Conservation (phyloP, 1,284 basidiomycete species). For the Cryptococcus hybrid region DNA sequence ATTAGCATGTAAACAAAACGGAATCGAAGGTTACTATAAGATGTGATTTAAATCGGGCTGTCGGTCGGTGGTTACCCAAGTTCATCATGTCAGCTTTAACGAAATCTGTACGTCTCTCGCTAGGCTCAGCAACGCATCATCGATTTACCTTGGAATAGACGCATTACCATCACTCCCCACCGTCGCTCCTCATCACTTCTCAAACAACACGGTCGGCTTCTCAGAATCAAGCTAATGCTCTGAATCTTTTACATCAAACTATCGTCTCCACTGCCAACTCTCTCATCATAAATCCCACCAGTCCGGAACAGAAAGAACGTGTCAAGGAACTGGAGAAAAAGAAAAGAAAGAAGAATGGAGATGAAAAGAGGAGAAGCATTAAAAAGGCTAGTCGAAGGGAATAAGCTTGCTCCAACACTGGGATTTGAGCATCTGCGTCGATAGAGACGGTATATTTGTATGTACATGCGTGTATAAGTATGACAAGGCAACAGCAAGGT, state of each 20-base stretch:
- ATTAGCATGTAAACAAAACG: constrained; percentile 50
- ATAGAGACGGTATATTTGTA: neutral
- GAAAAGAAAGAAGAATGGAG: constrained; percentile 27
- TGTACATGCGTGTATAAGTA: neutral
- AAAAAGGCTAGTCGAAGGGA: neutral
- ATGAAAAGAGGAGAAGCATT: constrained; percentile 23
- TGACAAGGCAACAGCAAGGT: neutral
- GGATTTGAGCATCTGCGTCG: constrained; percentile 7
- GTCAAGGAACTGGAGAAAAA: constrained; percentile 25
- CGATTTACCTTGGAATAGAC: constrained; percentile 19
- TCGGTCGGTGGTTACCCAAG: constrained; percentile 39
- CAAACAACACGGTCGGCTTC: constrained; percentile 37
- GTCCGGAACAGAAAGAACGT: constrained; percentile 29
- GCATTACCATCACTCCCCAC: constrained; percentile 38
- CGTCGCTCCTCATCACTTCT: constrained; percentile 37
- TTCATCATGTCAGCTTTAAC: constrained; percentile 36
- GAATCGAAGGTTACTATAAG: constrained; percentile 47
- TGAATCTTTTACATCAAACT: constrained; percentile 29
- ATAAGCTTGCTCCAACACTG: constrained; percentile 12
- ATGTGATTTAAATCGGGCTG: constrained; percentile 24
- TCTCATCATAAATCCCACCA: constrained; percentile 38
- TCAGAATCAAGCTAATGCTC: constrained; percentile 30
- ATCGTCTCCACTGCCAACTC: constrained; percentile 26
- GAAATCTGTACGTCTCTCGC: constrained; percentile 33
- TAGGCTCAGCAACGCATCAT: neutral